Evolutionary conservation across 2,329 filamentous ascomycete species (phyloP).

Genomic region (Pseudocercospora ulei): DNA sequence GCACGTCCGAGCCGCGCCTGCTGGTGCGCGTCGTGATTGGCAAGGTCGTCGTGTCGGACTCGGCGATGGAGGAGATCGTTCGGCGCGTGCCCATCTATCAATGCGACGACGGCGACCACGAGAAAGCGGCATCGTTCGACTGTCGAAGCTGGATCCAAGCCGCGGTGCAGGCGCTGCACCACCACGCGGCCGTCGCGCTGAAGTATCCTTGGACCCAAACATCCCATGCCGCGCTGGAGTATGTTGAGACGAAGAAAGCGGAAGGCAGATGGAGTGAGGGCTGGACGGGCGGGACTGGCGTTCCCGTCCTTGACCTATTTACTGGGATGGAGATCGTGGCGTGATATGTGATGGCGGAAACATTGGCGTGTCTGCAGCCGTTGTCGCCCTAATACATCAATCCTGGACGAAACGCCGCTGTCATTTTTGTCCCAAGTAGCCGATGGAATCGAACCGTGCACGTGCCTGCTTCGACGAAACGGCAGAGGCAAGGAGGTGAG

Average conservation of each 20-base stretch:
- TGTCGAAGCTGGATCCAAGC: slow-evolving; percentile 16
- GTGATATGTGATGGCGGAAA: too few relatives aligned
- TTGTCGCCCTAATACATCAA: too few relatives aligned
- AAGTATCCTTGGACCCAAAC: slow-evolving; percentile 11
- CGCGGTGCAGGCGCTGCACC: slow-evolving; percentile 9
- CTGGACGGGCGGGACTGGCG: slow-evolving; percentile 5
- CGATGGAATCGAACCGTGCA: too few relatives aligned
- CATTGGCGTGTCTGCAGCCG: too few relatives aligned
- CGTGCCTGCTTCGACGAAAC: too few relatives aligned
- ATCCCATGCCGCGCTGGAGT: slow-evolving; percentile 11
- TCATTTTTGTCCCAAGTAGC: too few relatives aligned
- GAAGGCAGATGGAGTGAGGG: slow-evolving; percentile 13
- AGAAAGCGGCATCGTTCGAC: slow-evolving; percentile 8
- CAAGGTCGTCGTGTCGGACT: slow-evolving; percentile 11
- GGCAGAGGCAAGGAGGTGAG: too few relatives aligned
- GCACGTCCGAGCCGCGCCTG: slow-evolving; percentile 9
- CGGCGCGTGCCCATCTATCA: slow-evolving; percentile 14
- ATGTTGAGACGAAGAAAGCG: slow-evolving; percentile 13
- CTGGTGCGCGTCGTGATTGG: slow-evolving; percentile 14
- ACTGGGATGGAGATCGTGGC: slow-evolving; percentile 11
- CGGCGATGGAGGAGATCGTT: slow-evolving; percentile 8
- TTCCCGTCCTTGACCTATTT: slow-evolving; percentile 17
- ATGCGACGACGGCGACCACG: slow-evolving; percentile 9
- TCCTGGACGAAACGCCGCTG: too few relatives aligned
- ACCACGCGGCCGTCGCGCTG: slow-evolving; percentile 6